These are phyloP conservation scores for Phytophthora pluvialis DNA, from an alignment of 352 stramenopile species.

Conservation along the genomic window DNA sequence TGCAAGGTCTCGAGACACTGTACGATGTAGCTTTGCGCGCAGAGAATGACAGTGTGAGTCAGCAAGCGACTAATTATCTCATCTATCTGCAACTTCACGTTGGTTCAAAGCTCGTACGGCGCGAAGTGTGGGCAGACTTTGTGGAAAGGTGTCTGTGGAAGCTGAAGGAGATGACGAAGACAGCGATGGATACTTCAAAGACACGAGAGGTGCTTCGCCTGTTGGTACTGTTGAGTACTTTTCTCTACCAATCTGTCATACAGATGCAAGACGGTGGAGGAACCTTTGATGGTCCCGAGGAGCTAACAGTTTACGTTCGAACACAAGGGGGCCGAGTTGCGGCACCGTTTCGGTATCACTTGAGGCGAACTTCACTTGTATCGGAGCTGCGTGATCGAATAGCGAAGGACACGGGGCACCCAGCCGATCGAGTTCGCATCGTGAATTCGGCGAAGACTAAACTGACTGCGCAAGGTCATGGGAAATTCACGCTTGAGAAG, in stretches of 20 bases:
- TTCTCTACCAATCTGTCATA: slow-evolving; percentile 71
- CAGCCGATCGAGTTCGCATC: slow-evolving; percentile 67
- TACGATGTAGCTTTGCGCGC: slow-evolving; percentile 58
- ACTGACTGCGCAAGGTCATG: slow-evolving; percentile 67
- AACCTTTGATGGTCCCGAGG: slow-evolving; percentile 53
- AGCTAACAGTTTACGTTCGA: slow-evolving; percentile 71
- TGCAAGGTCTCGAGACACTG: slow-evolving; percentile 68
- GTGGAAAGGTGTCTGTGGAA: slow-evolving; percentile 53
- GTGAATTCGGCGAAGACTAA: slow-evolving; percentile 78
- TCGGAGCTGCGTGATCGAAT: slow-evolving; percentile 69
- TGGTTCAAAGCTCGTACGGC: slow-evolving; percentile 69
- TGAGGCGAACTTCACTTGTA: slow-evolving; percentile 63
- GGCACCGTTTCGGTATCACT: slow-evolving; percentile 67
- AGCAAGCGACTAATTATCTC: slow-evolving; percentile 69
- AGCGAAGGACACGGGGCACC: slow-evolving; percentile 66
- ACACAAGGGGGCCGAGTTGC: slow-evolving; percentile 68
- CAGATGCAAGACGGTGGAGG: slow-evolving; percentile 37
- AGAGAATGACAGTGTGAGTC: slow-evolving; percentile 47
- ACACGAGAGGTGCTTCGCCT: slow-evolving; percentile 54
- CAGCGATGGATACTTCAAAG: slow-evolving; percentile 23
- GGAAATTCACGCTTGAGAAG: slow-evolving; percentile 76
- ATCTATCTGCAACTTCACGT: slow-evolving; percentile 78
- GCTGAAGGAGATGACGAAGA: slow-evolving; percentile 48
- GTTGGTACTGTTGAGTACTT: slow-evolving; percentile 76
- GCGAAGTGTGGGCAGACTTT: slow-evolving; percentile 76